Evolutionary conservation across 371 early-diverging fungal species (phyloP).

Genomic region (Apophysomyces sp.): DNA sequence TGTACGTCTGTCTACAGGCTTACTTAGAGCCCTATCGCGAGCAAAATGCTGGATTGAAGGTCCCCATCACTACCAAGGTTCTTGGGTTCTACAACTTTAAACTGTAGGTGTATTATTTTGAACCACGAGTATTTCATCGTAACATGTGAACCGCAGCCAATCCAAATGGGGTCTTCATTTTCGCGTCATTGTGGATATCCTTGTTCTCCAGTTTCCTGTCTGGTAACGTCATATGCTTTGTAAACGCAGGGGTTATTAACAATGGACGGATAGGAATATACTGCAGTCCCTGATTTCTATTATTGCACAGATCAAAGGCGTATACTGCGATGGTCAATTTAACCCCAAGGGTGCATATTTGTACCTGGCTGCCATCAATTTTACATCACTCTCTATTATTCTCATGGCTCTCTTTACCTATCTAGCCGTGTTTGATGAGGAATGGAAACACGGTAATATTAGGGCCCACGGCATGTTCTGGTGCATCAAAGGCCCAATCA

Average conservation of each 20-base stretch:
- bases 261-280: constrained; percentile 13
- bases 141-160: too few relatives aligned
- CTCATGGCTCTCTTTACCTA: constrained; percentile 20
- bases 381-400: constrained; percentile 15
- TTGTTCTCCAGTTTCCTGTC: constrained; percentile 15
- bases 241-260: not conserved
- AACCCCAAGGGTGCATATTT: constrained; percentile 17
- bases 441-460: constrained; percentile 12
- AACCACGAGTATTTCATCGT: too few relatives aligned
- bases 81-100: constrained; percentile 11
- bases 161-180: constrained; percentile 27
- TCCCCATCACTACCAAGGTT: constrained; percentile 6
- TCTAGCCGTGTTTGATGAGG: constrained; percentile 13
- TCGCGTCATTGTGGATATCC: constrained; percentile 18
- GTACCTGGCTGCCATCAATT: constrained; percentile 12
- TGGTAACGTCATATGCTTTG: constrained; percentile 6
- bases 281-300: constrained; percentile 16
- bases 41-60: constrained; percentile 8
- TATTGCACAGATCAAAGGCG: constrained; percentile 14
- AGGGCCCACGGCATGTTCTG: constrained; percentile 21
- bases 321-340: constrained; percentile 14
- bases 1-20: constrained; percentile 17
- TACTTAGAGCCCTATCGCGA: constrained; percentile 17
- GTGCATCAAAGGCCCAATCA: constrained; percentile 26
- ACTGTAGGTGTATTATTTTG: constrained; percentile 15